Base-by-base conservation (phyloP, 2,329 filamentous ascomycete species). In the Botrytis hyacinthi region DNA sequence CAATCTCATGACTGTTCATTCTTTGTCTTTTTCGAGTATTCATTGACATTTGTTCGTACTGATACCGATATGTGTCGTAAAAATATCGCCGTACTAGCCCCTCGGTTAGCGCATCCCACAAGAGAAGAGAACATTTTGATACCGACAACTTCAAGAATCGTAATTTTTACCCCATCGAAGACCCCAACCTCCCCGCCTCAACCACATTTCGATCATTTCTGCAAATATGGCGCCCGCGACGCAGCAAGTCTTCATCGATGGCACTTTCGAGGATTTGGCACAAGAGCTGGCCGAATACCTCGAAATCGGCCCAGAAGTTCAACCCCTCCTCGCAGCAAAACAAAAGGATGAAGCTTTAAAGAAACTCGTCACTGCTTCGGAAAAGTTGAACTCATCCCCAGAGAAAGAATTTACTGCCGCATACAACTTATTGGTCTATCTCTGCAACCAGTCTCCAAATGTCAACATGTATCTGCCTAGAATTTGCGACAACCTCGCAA, bases 341-440 rank as follows among this genome's bases (percentile, higher is more conserved):
- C 86, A 95, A 84, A 89, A 90, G 80, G 93, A 94, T 85, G 94
- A 97, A 78, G 91, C 93, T 63, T 88, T 99, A 73, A 92, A 95
- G 86, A 95, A 94, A 87, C 87, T 99, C 77, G 93, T 98, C 75
- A 90, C 91, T 78, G 92, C 93, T 73, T 94, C 93, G 71, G 84
- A 88, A 71, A 88, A 88, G 69, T 87, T 99, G 82, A 97, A 95
- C 84, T 88, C 89, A 76, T 93, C 94, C 73, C 93, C 95, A 74
- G 96, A 99, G 88, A 97, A 96, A 88, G 95, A 98, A 84, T 96
- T 98, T 83, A 95, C 94, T 75, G 92, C 95, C 74, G 94, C 95
- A 75, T 98, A 98, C 86, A 98, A 99, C 86, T 92, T 98, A 79
- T 91, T 99, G 83, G 91, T 98, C 81, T 93, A 98, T 86, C 91